These are phyloP conservation scores for Pseudogymnoascus sp. DNA, from an alignment of 2,329 filamentous ascomycete genomes.

Conservation along the genomic window DNA sequence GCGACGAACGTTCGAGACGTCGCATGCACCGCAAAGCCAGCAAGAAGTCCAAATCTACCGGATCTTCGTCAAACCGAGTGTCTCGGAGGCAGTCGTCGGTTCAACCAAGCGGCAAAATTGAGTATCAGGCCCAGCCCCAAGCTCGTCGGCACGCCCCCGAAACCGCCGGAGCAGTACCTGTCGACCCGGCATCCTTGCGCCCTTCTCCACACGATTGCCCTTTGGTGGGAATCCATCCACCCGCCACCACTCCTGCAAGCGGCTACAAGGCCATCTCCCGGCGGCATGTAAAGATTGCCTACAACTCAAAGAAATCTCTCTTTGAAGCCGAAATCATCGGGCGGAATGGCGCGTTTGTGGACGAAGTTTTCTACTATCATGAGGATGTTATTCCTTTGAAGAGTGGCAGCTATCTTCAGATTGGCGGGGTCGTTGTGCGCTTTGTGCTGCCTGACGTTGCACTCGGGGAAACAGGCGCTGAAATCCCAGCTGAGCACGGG, in stretches of 20 bases:
- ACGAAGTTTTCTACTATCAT: slow-evolving; percentile 49
- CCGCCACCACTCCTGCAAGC: slow-evolving; percentile 50
- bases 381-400: slow-evolving; percentile 50
- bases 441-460: slow-evolving; percentile 64
- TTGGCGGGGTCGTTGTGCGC: slow-evolving; percentile 61
- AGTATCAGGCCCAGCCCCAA: slow-evolving; percentile 44
- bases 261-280: slow-evolving; percentile 68
- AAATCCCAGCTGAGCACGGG: slow-evolving; percentile 41
- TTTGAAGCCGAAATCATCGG: slow-evolving; percentile 58
- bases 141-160: slow-evolving; percentile 44
- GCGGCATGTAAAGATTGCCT: slow-evolving; percentile 65
- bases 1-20: slow-evolving; percentile 42
- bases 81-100: slow-evolving; percentile 27
- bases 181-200: slow-evolving; percentile 52
- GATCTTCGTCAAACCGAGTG: slow-evolving; percentile 33
- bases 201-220: slow-evolving; percentile 57
- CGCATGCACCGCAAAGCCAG: slow-evolving; percentile 34
- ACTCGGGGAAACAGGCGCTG: slow-evolving; percentile 49
- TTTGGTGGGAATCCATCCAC: slow-evolving; percentile 66
- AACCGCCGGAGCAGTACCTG: slow-evolving; percentile 50
- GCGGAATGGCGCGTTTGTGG: slow-evolving; percentile 61
- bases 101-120: slow-evolving; percentile 23
- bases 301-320: slow-evolving; percentile 52
- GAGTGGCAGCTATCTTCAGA: slow-evolving; percentile 61
- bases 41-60: slow-evolving; percentile 38